Evolutionary conservation across 768 basidiomycete genomes (phyloP).

Genomic region (Tricholoma sp.): DNA sequence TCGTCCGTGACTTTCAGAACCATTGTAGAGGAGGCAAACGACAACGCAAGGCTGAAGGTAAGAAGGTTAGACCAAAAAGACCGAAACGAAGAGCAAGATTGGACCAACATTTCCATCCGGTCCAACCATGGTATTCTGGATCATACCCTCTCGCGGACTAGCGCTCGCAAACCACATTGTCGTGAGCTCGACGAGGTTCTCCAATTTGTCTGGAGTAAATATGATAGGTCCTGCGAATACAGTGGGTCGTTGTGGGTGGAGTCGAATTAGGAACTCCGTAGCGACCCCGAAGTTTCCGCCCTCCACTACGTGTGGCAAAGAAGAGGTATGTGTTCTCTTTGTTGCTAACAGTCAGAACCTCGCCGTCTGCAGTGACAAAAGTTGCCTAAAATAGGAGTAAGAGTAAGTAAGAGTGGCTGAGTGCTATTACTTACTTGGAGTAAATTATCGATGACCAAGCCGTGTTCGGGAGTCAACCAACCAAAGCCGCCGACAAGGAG

Average conservation of each 20-base stretch:
- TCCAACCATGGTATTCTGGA: constrained; percentile 28
- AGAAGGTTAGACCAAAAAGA: neutral
- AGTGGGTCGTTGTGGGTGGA: constrained; percentile 44
- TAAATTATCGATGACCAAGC: constrained; percentile 46
- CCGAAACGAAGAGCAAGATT: neutral
- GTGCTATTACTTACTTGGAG: constrained; percentile 18
- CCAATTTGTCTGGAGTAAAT: constrained; percentile 26
- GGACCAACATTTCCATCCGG: constrained; percentile 31
- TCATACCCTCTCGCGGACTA: constrained; percentile 33
- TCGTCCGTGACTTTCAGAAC: constrained; percentile 43
- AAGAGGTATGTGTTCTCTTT: constrained; percentile 41
- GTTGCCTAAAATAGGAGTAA: constrained; percentile 6
- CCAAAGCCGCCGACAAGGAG: constrained; percentile 54
- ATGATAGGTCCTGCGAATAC: constrained; percentile 40
- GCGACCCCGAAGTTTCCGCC: constrained; percentile 52
- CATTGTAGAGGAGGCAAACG: constrained; percentile 41
- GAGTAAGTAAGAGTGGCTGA: neutral
- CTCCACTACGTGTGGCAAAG: constrained; percentile 51
- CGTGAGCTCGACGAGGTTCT: constrained; percentile 26
- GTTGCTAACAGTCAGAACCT: constrained; percentile 21
- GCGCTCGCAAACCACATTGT: constrained; percentile 31
- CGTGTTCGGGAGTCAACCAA: constrained; percentile 40
- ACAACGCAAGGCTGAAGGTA: constrained; percentile 32
- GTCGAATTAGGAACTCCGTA: constrained; percentile 43
- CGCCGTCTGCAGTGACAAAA: constrained; percentile 12